phyloP scores from a whole-genome alignment of 1,139 yeast genomes.

The Candida sanyaensis region DNA sequence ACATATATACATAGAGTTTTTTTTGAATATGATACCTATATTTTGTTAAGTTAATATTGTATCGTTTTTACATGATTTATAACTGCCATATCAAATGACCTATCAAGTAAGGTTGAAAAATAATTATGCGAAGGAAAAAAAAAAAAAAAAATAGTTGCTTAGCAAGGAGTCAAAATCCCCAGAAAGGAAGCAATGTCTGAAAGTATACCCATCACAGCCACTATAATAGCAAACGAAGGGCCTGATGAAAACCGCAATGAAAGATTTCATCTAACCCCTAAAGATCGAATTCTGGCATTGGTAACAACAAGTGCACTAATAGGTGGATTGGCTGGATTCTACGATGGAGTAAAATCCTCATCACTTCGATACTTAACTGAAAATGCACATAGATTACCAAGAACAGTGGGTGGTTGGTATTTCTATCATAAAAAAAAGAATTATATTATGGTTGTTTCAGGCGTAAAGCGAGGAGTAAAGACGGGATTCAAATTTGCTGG shows the following conservation, averaged over 20 bases:
- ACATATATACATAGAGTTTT: not conserved
- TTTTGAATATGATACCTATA: not conserved
- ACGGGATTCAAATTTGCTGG: conserved; percentile 47
- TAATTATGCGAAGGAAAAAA: not conserved
- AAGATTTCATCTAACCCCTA: conserved; percentile 43
- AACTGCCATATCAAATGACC: not conserved
- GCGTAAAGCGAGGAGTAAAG: conserved; percentile 46
- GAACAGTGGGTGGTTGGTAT: conserved; percentile 84
- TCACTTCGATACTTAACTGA: conserved; percentile 71
- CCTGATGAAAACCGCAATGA: conserved; percentile 27
- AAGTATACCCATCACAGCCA: conserved; percentile 5
- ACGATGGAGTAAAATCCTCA: conserved; percentile 57
- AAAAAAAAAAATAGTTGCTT: not conserved
- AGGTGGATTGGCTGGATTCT: conserved; percentile 68
- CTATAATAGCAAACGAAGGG: not conserved
- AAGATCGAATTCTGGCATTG: conserved; percentile 35
- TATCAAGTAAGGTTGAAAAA: not conserved
- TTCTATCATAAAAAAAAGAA: conserved; percentile 85
- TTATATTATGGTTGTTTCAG: conserved; percentile 66
- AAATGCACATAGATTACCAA: conserved; percentile 80
- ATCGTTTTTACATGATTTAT: not conserved
- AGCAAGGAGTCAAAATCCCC: no score
- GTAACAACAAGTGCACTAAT: conserved; percentile 44
- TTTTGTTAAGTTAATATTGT: not conserved
- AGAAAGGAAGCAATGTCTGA: conserved; percentile 2